phyloP scores from a whole-genome alignment of 352 stramenopile genomes.

The Globisporangium radiosum region DNA sequence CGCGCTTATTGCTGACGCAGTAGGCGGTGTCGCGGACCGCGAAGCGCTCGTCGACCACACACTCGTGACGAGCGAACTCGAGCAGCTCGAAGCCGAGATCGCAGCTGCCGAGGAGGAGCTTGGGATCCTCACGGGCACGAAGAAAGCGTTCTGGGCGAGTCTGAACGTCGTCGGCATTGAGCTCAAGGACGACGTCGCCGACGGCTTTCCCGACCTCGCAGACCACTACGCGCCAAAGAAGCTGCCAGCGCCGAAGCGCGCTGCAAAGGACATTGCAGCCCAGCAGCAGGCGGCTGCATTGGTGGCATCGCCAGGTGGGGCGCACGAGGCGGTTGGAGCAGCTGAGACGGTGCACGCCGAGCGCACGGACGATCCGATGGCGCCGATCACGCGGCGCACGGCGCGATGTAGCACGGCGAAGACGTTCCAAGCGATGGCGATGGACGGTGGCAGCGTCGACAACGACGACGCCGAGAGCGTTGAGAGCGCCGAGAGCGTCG shows the following conservation, averaged over 20 bases:
- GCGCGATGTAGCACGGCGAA: slow-evolving; percentile 25
- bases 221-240: slow-evolving; percentile 43
- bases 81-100: slow-evolving; percentile 59
- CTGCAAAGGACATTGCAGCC: slow-evolving; percentile 14
- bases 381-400: slow-evolving; percentile 19
- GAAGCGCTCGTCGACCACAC: slow-evolving; percentile 26
- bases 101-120: slow-evolving; percentile 40
- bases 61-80: slow-evolving; percentile 48
- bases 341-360: slow-evolving; percentile 9
- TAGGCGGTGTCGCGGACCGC: slow-evolving; percentile 7
- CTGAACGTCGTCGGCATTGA: slow-evolving; percentile 68
- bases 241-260: slow-evolving; percentile 14
- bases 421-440: slow-evolving; percentile 16
- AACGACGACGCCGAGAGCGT: slow-evolving; percentile 25
- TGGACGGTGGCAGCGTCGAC: slow-evolving; percentile 13
- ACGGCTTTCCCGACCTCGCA: slow-evolving; percentile 45
- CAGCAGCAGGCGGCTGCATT: slow-evolving; percentile 7
- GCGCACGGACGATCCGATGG: slow-evolving; percentile 2
- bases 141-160: slow-evolving; percentile 51
- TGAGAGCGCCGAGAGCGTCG: neutral
- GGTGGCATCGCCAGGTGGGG: neutral
- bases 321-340: slow-evolving; percentile 14
- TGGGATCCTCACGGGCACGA: slow-evolving; percentile 27
- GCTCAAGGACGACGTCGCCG: slow-evolving; percentile 37
- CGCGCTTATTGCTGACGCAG: slow-evolving; percentile 8